phyloP scores from a whole-genome alignment of 257 asterid genomes.

The Parsonsia alboflavescens region DNA sequence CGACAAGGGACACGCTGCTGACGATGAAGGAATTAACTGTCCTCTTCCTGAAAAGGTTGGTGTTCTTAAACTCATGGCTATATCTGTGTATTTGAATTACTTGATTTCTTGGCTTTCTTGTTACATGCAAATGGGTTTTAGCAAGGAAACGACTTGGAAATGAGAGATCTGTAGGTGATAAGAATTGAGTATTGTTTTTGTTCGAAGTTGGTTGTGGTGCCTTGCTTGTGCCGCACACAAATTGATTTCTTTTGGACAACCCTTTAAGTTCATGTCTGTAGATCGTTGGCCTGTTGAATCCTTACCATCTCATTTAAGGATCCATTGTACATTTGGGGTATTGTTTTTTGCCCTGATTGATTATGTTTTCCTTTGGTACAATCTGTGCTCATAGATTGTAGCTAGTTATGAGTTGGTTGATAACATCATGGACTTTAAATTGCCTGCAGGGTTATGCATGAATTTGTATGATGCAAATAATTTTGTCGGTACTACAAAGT shows the following conservation, averaged over 20 bases:
- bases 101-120: neutral
- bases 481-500: neutral
- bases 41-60: slow-evolving; percentile 71
- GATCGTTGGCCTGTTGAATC: neutral
- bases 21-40: slow-evolving; percentile 45
- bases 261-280: neutral
- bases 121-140: slow-evolving; percentile 1
- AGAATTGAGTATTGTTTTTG: neutral
- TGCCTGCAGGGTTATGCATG: neutral
- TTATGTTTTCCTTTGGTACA: neutral
- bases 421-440: neutral
- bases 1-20: slow-evolving; percentile 49
- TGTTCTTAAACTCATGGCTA: slow-evolving; percentile 2
- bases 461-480: neutral
- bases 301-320: neutral
- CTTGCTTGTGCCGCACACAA: neutral
- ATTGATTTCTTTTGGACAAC: neutral
- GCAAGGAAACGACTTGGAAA: neutral
- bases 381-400: neutral
- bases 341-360: neutral
- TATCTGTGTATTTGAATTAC: neutral
- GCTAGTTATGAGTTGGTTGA: neutral
- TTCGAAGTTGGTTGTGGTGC: neutral
- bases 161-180: neutral
- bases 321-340: neutral